These are phyloP conservation scores for Colletotrichum graminicola DNA, from an alignment of 2,329 filamentous ascomycete species.

Conservation along the genomic window DNA sequence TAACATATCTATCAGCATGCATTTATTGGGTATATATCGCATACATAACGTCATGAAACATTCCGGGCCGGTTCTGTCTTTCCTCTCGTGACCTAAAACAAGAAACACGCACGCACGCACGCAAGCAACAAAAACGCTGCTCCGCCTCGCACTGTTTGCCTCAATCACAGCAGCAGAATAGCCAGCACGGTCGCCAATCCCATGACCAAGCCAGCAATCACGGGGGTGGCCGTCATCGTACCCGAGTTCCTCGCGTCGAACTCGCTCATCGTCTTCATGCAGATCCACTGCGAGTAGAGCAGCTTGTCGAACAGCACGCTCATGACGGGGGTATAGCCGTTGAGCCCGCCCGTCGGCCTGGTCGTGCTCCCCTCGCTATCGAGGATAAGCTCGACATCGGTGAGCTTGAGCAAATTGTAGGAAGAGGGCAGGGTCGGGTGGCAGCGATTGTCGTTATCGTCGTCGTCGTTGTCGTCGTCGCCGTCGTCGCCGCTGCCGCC, in stretches of 20 bases:
- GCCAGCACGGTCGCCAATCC: conserved; percentile 13
- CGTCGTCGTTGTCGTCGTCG: not conserved
- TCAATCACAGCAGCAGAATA: conserved; percentile 25
- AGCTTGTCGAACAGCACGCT: conserved; percentile 38
- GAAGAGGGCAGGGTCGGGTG: conserved; percentile 31
- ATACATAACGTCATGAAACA: conserved; percentile 37
- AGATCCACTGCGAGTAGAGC: conserved; percentile 40
- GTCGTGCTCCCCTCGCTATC: conserved; percentile 23
- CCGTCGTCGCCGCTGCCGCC: too few species aligned
- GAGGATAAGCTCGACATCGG: conserved; percentile 37
- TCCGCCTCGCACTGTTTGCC: too few species aligned
- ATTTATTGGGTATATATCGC: conserved; percentile 40
- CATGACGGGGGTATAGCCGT: conserved; percentile 40
- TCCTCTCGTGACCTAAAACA: conserved; percentile 11
- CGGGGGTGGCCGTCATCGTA: conserved; percentile 2
- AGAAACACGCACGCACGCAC: not conserved
- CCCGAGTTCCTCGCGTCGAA: conserved; percentile 25
- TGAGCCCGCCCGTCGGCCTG: conserved; percentile 30
- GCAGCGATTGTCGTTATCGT: conserved; percentile 20
- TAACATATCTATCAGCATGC: conserved; percentile 21
- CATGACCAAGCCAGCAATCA: conserved; percentile 11
- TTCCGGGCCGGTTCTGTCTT: conserved; percentile 33
- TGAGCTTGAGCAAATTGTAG: conserved; percentile 36
- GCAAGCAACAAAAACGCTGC: not conserved
- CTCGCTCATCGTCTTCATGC: conserved; percentile 42